A percentile compares a stretch with the other conserved stretches of the same genome.
Evolutionary conservation across 345 rosid genomes (phyloP).

Genomic region (Stellera chamaejasme): DNA sequence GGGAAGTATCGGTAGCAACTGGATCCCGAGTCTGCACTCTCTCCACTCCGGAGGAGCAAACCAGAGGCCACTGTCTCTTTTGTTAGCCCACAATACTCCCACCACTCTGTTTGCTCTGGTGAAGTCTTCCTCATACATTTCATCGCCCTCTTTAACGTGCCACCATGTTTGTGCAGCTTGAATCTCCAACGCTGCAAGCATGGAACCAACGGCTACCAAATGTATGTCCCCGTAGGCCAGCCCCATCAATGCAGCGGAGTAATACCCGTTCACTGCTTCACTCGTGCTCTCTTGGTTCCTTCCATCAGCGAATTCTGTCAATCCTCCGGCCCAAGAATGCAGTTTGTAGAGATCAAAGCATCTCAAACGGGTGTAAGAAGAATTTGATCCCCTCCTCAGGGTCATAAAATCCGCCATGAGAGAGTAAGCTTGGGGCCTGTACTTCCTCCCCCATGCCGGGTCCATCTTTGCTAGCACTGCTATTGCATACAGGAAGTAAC

Average conservation of each 20-base stretch:
- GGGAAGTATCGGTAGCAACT: constrained; percentile 63
- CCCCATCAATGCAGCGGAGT: constrained; percentile 87
- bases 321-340: constrained; percentile 97
- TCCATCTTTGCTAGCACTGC: constrained; percentile 85
- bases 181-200: constrained; percentile 67
- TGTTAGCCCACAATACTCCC: constrained; percentile 84
- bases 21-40: constrained; percentile 89
- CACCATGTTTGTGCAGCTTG: constrained; percentile 91
- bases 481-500: constrained; percentile 82
- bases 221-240: constrained; percentile 87
- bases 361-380: constrained; percentile 61
- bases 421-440: constrained; percentile 67
- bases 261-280: constrained; percentile 89
- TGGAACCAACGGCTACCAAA: constrained; percentile 58
- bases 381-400: constrained; percentile 40
- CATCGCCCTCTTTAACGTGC: constrained; percentile 66
- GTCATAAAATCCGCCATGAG: constrained; percentile 83
- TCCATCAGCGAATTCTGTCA: constrained; percentile 82
- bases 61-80: constrained; percentile 91
- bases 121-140: constrained; percentile 50
- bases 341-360: constrained; percentile 85
- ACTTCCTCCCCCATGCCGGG: constrained; percentile 80
- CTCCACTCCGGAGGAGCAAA: constrained; percentile 73
- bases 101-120: constrained; percentile 67
- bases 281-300: constrained; percentile 91